Base-by-base conservation (phyloP, 257 asterid genomes). In the Parsonsia alboflavescens region DNA sequence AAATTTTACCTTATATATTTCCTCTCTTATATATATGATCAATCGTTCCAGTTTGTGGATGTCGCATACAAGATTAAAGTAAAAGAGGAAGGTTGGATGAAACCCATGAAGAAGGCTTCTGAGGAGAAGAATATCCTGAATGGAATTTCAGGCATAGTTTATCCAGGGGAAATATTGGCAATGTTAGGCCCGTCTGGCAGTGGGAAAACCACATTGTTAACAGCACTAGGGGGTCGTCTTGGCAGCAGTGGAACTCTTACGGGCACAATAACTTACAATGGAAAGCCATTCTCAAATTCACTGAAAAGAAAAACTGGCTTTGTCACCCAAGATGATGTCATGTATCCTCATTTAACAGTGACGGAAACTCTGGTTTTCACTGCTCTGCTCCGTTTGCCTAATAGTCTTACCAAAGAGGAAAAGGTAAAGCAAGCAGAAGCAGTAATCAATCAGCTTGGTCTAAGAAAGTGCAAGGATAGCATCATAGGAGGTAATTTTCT, bases 121-220 rank as follows among this genome's bases (percentile, higher is more conserved):
- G 78, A 72, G 6, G 97, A 90, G 59, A 85, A 82, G 68, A 15
- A 28, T 19, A 90, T 93, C 79, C 75, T 93, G 56, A 91, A 84
- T 21, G 97, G 98, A 26, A 50, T 90, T 30, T 66, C 96, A 0
- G 97, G 98, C 41, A 48, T 71, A 4, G 95, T 86, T 6, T 70
- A 30, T 7, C 94, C 97, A 0, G 97, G 97, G 0, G 97, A 90
- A 70, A 82, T 93, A 71, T 77, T 93, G 39, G 97, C 98, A 10
- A 86, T 93, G 96, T 83, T 93, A 39, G 98, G 97, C 3, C 98
- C 97, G 3, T 93, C 98, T 0, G 98, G 98, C 59, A 85, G 97
- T 76, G 98, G 98, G 70, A 91, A 90, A 75, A 89, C 98, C 0
- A 93, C 98, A 21, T 84, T 92, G 6, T 70, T 91, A 24, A 93